Percentiles rank a stretch among this genome's conserved stretches.
phyloP scores from a whole-genome alignment of 768 basidiomycete species.

The Russula ochroleuca region DNA sequence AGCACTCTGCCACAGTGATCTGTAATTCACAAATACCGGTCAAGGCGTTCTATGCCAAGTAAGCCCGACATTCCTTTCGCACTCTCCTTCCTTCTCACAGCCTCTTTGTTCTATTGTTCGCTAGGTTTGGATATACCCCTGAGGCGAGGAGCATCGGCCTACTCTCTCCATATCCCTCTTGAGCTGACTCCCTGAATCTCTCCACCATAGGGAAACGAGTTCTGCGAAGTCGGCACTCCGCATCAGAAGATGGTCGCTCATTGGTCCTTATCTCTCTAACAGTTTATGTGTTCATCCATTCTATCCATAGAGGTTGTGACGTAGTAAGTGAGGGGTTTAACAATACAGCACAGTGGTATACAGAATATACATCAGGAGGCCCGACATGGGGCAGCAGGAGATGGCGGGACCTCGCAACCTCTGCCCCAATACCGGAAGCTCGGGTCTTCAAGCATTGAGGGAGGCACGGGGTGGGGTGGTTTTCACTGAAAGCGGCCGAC shows the following conservation, averaged over 20 bases:
- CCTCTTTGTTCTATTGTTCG: constrained; percentile 29
- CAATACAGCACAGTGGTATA: constrained; percentile 41
- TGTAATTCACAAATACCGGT: constrained; percentile 69
- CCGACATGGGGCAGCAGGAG: too few relatives aligned
- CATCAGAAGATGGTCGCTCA: constrained; percentile 77
- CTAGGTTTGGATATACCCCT: constrained; percentile 63
- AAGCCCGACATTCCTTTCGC: constrained; percentile 22
- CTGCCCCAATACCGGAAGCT: too few relatives aligned
- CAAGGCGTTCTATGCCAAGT: constrained; percentile 71
- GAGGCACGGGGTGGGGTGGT: too few relatives aligned
- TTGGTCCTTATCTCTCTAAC: constrained; percentile 42
- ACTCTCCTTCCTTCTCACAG: constrained; percentile 26
- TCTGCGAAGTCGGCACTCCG: constrained; percentile 79
- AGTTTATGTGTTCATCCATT: constrained; percentile 33
- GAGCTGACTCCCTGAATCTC: constrained; percentile 4
- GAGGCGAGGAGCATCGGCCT: constrained; percentile 50
- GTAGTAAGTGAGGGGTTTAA: constrained; percentile 36
- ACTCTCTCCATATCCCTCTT: constrained; percentile 22
- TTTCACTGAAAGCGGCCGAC: too few relatives aligned
- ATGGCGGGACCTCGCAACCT: too few relatives aligned
- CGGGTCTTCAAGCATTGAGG: too few relatives aligned
- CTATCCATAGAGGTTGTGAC: constrained; percentile 35
- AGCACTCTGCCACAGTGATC: constrained; percentile 43
- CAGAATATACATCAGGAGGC: too few relatives aligned
- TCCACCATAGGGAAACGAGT: constrained; percentile 54